These are phyloP conservation scores for Pichia sp. DNA, from an alignment of 1,139 yeast species.

Conservation along the genomic window DNA sequence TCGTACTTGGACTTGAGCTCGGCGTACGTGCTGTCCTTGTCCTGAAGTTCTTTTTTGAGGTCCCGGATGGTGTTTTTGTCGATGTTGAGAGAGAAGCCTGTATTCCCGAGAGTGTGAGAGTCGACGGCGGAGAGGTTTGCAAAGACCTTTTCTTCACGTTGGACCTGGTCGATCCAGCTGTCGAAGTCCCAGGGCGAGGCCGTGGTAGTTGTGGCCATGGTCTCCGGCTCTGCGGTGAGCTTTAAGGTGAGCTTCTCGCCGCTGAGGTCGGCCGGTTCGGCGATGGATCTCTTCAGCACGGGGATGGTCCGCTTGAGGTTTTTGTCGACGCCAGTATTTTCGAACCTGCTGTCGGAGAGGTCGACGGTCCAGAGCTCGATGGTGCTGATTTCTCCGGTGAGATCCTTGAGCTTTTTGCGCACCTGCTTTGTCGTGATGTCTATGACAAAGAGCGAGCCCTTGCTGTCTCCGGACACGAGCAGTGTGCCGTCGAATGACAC, in stretches of 20 bases:
- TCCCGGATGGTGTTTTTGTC: constrained; percentile 30
- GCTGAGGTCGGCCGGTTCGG: constrained; percentile 37
- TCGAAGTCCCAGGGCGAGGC: constrained; percentile 29
- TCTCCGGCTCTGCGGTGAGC: constrained; percentile 10
- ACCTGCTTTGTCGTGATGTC: constrained; percentile 80
- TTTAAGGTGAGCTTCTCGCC: constrained; percentile 44
- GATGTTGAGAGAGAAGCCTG: constrained; percentile 6
- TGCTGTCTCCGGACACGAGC: constrained; percentile 67
- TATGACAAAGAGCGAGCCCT: constrained; percentile 63
- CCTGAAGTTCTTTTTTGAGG: constrained; percentile 44
- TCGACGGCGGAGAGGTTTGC: constrained; percentile 38
- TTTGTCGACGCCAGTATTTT: constrained; percentile 36
- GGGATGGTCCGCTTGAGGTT: constrained; percentile 41
- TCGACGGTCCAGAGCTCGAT: constrained; percentile 23
- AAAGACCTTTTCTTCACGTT: constrained; percentile 50
- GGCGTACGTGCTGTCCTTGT: constrained; percentile 53
- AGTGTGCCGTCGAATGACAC: constrained; percentile 74
- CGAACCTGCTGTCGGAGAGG: constrained; percentile 19
- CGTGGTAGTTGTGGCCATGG: background rate
- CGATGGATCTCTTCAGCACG: constrained; percentile 55
- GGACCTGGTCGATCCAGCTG: constrained; percentile 44
- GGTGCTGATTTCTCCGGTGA: constrained; percentile 31
- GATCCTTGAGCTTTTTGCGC: constrained; percentile 56
- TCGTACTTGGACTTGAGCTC: constrained; percentile 60
- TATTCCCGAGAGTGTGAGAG: constrained; percentile 27